These are phyloP conservation scores for Lipomyces japonicus DNA, from an alignment of 805 yeast genomes.

Conservation along the genomic window DNA sequence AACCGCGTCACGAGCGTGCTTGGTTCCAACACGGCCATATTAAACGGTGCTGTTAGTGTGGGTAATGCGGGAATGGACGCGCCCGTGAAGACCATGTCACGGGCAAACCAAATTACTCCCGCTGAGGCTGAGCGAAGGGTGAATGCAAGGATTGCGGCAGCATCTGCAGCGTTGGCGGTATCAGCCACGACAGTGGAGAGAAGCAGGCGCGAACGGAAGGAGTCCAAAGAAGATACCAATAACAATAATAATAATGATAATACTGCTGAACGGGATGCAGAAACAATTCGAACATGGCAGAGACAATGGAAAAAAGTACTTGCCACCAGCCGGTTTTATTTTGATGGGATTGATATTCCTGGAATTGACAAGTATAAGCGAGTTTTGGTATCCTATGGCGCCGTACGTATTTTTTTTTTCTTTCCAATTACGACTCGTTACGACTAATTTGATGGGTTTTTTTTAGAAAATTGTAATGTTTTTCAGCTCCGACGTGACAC, in stretches of 20 bases:
- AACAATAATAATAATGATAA: conserved; percentile 1
- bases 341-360: conserved; percentile 47
- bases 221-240: too few species aligned
- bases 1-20: not conserved
- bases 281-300: conserved; percentile 48
- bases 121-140: not conserved
- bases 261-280: conserved; percentile 10
- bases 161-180: not conserved
- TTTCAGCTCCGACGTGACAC: conserved; percentile 62
- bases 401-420: conserved; percentile 29
- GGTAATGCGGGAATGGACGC: not conserved
- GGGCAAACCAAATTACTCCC: not conserved
- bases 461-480: conserved; percentile 49
- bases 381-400: conserved; percentile 35
- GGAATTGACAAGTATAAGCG: conserved; percentile 32
- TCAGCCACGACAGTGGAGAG: not conserved
- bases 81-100: not conserved
- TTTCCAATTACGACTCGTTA: conserved; percentile 8
- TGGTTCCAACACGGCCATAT: not conserved
- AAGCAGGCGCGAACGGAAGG: too few species aligned
- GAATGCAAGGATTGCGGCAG: not conserved
- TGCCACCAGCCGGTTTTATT: conserved; percentile 56
- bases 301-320: conserved; percentile 60
- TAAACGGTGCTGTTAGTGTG: not conserved
- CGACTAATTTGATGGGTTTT: conserved; percentile 50